These are phyloP conservation scores for Blastobotrys ciferrii DNA, from an alignment of 1,139 yeast species.

Conservation along the genomic window DNA sequence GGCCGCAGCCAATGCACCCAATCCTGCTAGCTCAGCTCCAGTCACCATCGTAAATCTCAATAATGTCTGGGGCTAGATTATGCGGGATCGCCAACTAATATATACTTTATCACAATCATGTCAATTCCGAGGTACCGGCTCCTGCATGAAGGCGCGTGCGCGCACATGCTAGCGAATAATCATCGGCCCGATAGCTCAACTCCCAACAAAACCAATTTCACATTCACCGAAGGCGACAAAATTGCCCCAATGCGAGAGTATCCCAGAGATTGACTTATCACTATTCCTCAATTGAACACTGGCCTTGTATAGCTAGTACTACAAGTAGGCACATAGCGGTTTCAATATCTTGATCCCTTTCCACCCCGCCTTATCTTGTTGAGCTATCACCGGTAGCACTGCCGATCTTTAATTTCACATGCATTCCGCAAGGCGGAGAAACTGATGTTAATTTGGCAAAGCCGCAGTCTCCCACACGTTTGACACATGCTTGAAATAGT, in stretches of 20 bases:
- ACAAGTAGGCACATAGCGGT: too few species aligned
- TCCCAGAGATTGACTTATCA: too few species aligned
- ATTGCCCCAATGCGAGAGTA: too few species aligned
- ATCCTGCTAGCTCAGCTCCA: slow-evolving; percentile 25
- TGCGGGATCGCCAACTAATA: not conserved
- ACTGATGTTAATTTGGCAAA: too few species aligned
- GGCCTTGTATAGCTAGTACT: too few species aligned
- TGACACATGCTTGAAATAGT: too few species aligned
- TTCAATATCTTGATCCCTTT: too few species aligned
- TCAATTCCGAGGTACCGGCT: not conserved
- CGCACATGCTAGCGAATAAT: not conserved
- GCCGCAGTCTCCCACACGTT: too few species aligned
- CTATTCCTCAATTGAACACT: too few species aligned
- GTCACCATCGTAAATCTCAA: not conserved
- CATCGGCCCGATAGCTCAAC: not conserved
- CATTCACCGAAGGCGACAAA: not conserved
- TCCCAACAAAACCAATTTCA: not conserved
- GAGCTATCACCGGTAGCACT: not conserved
- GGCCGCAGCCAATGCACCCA: slow-evolving; percentile 31
- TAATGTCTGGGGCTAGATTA: too few species aligned
- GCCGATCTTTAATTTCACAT: not conserved
- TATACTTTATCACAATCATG: not conserved
- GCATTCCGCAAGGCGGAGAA: not conserved
- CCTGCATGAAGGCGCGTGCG: not conserved
- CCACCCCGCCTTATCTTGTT: too few species aligned